Evolutionary conservation across 2,329 filamentous ascomycete genomes (phyloP).

Genomic region (Botryotinia convoluta): DNA sequence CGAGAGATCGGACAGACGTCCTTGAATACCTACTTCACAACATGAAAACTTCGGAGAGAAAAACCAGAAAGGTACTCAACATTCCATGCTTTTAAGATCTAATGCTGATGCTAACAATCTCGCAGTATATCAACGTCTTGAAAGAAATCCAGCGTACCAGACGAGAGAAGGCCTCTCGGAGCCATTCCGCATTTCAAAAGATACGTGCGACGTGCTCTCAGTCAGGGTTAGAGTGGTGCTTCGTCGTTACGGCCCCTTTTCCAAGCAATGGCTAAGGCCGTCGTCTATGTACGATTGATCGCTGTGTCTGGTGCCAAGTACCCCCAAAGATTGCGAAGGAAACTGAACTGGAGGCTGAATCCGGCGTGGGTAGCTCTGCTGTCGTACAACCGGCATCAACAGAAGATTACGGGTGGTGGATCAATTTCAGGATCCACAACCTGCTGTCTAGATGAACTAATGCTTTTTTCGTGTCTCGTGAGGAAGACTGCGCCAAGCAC

Average conservation of each 20-base stretch:
- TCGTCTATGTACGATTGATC: neutral
- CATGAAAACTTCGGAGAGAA: neutral
- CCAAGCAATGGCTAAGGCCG: slow-evolving; percentile 57
- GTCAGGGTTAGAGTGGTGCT: neutral
- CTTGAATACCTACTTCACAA: neutral
- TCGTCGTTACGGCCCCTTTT: slow-evolving; percentile 74
- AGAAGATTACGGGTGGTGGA: too few species aligned
- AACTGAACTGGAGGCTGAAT: neutral
- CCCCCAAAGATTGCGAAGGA: neutral
- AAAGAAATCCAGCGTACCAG: neutral
- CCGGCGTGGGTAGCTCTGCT: slow-evolving; percentile 50
- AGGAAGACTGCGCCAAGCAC: neutral
- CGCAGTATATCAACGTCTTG: neutral
- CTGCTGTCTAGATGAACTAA: neutral
- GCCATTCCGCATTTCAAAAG: neutral
- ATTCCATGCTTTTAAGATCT: neutral
- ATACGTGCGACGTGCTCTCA: neutral
- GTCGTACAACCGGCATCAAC: slow-evolving; percentile 68
- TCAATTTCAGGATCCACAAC: too few species aligned
- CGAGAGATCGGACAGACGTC: neutral
- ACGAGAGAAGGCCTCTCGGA: neutral
- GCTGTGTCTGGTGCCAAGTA: neutral
- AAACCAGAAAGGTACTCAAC: neutral
- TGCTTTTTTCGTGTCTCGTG: neutral
- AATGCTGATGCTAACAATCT: neutral